These are phyloP conservation scores for Aureobasidium lini DNA, from an alignment of 2,329 filamentous ascomycete genomes.

Conservation along the genomic window DNA sequence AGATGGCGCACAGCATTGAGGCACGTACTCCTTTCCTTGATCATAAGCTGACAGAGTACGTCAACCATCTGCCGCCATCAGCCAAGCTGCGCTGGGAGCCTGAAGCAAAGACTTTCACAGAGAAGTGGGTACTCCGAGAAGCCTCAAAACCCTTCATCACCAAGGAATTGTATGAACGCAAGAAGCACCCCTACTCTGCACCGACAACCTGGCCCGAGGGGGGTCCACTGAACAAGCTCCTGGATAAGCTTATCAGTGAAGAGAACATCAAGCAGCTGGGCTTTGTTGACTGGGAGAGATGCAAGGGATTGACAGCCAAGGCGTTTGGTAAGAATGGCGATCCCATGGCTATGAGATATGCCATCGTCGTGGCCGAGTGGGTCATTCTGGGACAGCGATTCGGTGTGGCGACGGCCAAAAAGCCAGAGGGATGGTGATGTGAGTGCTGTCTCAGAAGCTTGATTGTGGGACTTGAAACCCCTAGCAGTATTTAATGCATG, in stretches of 20 bases:
- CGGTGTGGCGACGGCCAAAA: constrained; percentile 30
- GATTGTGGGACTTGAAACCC: background rate
- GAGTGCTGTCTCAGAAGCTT: background rate
- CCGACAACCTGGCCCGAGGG: constrained; percentile 35
- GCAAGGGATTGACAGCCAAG: constrained; percentile 27
- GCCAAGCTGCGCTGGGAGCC: constrained; percentile 30
- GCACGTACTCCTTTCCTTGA: constrained; percentile 36
- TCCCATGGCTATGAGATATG: constrained; percentile 30
- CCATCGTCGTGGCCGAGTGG: constrained; percentile 36
- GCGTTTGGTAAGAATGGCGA: constrained; percentile 32
- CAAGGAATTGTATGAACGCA: constrained; percentile 43
- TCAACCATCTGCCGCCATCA: constrained; percentile 31
- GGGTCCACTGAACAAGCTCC: constrained; percentile 37
- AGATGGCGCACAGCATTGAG: constrained; percentile 38
- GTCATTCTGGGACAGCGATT: constrained; percentile 40
- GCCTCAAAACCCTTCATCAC: constrained; percentile 45
- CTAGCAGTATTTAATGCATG: background rate
- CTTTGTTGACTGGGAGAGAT: constrained; percentile 22
- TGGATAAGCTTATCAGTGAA: constrained; percentile 23
- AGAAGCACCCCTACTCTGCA: constrained; percentile 44
- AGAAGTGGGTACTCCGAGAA: constrained; percentile 46
- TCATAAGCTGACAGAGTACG: constrained; percentile 33
- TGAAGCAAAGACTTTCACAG: constrained; percentile 25
- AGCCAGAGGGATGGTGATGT: constrained; percentile 12
- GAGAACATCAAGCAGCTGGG: constrained; percentile 23